A percentile compares a stretch with the other conserved stretches of the same genome.
Conservation (phyloP, 2,329 filamentous ascomycete species). For the Catunica adiposa region DNA sequence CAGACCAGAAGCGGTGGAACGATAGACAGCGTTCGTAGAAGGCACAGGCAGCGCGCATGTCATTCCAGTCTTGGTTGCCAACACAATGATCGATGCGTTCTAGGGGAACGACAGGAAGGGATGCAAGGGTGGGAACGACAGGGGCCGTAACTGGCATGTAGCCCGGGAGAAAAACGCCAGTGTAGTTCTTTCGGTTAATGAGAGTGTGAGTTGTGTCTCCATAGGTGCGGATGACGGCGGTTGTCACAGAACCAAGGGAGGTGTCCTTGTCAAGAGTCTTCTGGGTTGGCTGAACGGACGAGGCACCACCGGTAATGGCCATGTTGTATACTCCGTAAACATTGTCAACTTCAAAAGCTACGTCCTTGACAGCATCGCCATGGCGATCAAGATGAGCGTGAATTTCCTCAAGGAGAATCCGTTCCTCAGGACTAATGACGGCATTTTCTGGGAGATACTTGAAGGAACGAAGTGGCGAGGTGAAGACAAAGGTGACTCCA, state of each 20-base stretch:
- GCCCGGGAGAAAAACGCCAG: conserved; percentile 66
- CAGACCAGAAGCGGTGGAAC: conserved; percentile 95
- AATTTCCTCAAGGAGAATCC: conserved; percentile 52
- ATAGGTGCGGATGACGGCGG: conserved; percentile 77
- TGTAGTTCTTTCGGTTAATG: conserved; percentile 55
- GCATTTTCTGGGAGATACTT: conserved; percentile 39
- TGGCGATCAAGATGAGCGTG: conserved; percentile 72
- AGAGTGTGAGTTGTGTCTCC: conserved; percentile 92
- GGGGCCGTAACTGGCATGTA: conserved; percentile 42
- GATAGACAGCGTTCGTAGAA: conserved; percentile 78
- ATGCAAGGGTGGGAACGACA: conserved; percentile 21
- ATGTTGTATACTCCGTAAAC: conserved; percentile 63
- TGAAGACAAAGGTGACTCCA: conserved; percentile 66
- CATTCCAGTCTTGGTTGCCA: conserved; percentile 89
- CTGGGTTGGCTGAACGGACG: conserved; percentile 44
- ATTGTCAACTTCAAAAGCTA: conserved; percentile 86
- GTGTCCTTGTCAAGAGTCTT: conserved; percentile 37
- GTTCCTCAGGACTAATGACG: conserved; percentile 46
- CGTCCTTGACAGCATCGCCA: conserved; percentile 87
- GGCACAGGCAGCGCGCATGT: conserved; percentile 52
- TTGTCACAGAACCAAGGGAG: conserved; percentile 43
- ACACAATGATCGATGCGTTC: conserved; percentile 87
- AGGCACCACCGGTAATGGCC: conserved; percentile 45
- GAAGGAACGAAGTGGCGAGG: conserved; percentile 56
- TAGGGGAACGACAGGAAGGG: conserved; percentile 48